A percentile compares a stretch with the other conserved stretches of the same genome.
Evolutionary conservation across 371 early-diverging fungal species (phyloP).

Genomic region (Apophysomyces trapeziformis): DNA sequence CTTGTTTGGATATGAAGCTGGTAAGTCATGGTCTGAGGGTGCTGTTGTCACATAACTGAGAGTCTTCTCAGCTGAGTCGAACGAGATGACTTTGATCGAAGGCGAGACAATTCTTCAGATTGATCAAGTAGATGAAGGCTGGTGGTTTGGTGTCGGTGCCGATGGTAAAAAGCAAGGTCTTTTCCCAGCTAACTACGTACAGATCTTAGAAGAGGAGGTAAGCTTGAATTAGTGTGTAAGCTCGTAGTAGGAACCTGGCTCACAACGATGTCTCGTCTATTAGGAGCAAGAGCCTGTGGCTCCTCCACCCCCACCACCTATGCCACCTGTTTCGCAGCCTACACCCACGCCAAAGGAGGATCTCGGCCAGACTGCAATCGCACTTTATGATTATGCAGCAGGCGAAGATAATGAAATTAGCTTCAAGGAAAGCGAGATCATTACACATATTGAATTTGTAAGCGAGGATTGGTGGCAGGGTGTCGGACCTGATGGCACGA

Average conservation of each 20-base stretch:
- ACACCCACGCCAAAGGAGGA: slow-evolving; percentile 23
- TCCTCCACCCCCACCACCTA: slow-evolving; percentile 24
- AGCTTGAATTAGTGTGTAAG: too few species aligned
- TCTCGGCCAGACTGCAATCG: slow-evolving; percentile 59
- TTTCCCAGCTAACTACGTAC: slow-evolving; percentile 88
- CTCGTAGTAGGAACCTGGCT: too few species aligned
- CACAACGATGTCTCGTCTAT: not conserved
- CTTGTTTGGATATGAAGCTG: slow-evolving; percentile 76
- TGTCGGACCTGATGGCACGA: slow-evolving; percentile 52
- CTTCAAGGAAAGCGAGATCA: slow-evolving; percentile 76
- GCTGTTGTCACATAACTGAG: too few species aligned
- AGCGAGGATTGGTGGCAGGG: slow-evolving; percentile 96
- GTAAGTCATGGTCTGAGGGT: slow-evolving; percentile 22
- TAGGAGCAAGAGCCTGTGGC: slow-evolving; percentile 15
- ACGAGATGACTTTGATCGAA: slow-evolving; percentile 86
- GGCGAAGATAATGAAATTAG: slow-evolving; percentile 89
- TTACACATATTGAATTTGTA: slow-evolving; percentile 80
- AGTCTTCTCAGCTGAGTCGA: slow-evolving; percentile 60
- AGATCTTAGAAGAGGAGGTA: slow-evolving; percentile 56
- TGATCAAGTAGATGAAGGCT: slow-evolving; percentile 81
- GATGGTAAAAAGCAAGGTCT: slow-evolving; percentile 81
- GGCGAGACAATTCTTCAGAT: slow-evolving; percentile 79
- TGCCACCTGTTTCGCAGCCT: slow-evolving; percentile 21
- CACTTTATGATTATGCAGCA: slow-evolving; percentile 86
- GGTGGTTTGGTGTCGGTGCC: slow-evolving; percentile 87